Conservation (phyloP, 2,329 filamentous ascomycete genomes). For the Paraconiothyrium sp. region DNA sequence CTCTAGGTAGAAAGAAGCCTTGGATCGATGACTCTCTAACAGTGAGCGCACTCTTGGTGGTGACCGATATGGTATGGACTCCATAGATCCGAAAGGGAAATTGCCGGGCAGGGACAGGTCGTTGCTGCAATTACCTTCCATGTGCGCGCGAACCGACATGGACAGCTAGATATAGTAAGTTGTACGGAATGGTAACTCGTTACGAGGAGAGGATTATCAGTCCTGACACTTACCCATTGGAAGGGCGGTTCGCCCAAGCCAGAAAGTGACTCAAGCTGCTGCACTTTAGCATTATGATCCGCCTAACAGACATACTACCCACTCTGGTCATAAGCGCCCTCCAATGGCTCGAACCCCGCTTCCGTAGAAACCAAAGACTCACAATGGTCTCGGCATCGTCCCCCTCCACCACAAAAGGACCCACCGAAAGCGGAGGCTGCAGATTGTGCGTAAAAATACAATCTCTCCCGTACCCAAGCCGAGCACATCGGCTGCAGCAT, state of each 20-base stretch:
- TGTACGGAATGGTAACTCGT: not conserved
- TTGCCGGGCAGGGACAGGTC: constrained; percentile 33
- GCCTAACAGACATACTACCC: not conserved
- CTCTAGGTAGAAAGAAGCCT: constrained; percentile 18
- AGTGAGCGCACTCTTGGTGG: constrained; percentile 19
- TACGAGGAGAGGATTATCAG: too few species aligned
- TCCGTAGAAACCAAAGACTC: constrained; percentile 31
- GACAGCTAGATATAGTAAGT: not conserved
- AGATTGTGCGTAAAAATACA: constrained; percentile 29
- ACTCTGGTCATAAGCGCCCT: constrained; percentile 26
- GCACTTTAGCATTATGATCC: not conserved
- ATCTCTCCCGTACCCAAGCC: constrained; percentile 20
- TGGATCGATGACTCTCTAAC: constrained; percentile 15
- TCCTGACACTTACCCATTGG: constrained; percentile 17
- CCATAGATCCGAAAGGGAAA: constrained; percentile 30
- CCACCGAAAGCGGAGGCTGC: constrained; percentile 6
- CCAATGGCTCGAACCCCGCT: constrained; percentile 28
- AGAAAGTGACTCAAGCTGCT: constrained; percentile 26
- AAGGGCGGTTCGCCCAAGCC: constrained; percentile 21
- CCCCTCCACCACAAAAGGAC: constrained; percentile 19
- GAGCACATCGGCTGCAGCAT: constrained; percentile 30
- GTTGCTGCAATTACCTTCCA: constrained; percentile 23
- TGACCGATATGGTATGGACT: constrained; percentile 27
- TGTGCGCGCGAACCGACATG: constrained; percentile 23
- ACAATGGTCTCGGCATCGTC: constrained; percentile 30